Evolutionary conservation across 257 asterid genomes (phyloP).

Genomic region (Schizonepeta tenuifolia): DNA sequence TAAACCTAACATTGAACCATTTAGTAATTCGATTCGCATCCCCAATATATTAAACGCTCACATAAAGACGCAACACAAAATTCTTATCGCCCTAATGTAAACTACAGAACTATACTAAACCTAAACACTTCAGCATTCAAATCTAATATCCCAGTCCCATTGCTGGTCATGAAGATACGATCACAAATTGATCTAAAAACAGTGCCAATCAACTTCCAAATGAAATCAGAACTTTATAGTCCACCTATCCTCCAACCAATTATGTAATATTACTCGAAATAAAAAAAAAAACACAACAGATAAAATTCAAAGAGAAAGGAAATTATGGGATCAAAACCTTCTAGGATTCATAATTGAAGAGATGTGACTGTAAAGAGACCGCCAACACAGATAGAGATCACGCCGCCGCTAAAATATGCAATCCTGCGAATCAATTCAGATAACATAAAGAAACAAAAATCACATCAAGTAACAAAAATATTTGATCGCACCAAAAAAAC

Average conservation of each 20-base stretch:
- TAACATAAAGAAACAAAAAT: background rate
- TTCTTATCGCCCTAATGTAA: background rate
- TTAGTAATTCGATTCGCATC: background rate
- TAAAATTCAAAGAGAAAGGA: background rate
- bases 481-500: background rate
- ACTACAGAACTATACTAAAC: background rate
- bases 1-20: background rate
- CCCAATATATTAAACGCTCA: background rate
- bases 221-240: constrained; percentile 9
- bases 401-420: constrained; percentile 30
- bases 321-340: constrained; percentile 40
- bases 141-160: constrained; percentile 8
- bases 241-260: constrained; percentile 13
- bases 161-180: background rate
- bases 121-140: background rate
- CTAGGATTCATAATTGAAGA: constrained; percentile 59
- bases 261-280: constrained; percentile 12
- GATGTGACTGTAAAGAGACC: constrained; percentile 30
- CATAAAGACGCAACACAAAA: background rate
- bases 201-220: background rate
- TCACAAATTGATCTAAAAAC: background rate
- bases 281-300: constrained; percentile 3
- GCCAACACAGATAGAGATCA: constrained; percentile 24
- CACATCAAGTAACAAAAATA: constrained; percentile 5
- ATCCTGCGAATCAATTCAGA: constrained; percentile 31